Conservation (phyloP, 140 eudicot species). For the Bidens hawaiensis region DNA sequence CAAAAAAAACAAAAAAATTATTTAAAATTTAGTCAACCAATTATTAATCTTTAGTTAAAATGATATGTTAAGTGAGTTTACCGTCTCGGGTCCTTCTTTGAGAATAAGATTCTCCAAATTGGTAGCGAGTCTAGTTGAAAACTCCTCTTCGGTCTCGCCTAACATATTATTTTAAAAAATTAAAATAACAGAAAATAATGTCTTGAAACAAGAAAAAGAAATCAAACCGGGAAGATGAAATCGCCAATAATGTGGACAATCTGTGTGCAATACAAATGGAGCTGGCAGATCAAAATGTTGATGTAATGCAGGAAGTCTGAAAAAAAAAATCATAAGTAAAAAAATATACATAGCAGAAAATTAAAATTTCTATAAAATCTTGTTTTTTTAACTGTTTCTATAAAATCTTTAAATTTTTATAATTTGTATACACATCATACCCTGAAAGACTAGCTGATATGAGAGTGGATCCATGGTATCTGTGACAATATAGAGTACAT, state of each 20-base stretch:
- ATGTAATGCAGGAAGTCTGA: constrained; percentile 83
- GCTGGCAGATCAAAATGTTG: constrained; percentile 81
- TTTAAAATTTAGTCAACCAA: too few relatives aligned
- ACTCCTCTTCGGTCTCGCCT: constrained; percentile 94
- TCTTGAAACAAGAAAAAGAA: not conserved
- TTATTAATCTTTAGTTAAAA: not conserved
- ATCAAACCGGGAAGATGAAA: constrained; percentile 73
- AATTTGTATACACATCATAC: constrained; percentile 29
- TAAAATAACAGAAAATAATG: not conserved
- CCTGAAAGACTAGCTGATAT: constrained; percentile 92
- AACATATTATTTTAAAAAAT: not conserved
- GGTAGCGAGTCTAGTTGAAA: constrained; percentile 80
- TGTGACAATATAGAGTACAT: constrained; percentile 29
- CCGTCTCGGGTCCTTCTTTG: constrained; percentile 95
- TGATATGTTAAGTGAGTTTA: constrained; percentile 23
- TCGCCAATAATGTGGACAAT: constrained; percentile 97
- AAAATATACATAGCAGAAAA: not conserved
- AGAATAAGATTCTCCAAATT: constrained; percentile 86
- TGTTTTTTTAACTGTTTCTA: constrained; percentile 12
- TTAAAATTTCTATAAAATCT: not conserved
- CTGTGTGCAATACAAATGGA: constrained; percentile 85
- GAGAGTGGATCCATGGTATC: constrained; percentile 95
- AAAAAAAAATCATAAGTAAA: constrained; percentile 3
- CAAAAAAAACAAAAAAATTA: not conserved
- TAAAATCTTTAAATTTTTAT: constrained; percentile 1